These are phyloP conservation scores for Spirogloea muscicola DNA, from an alignment of 139 green algal genomes.

Conservation along the genomic window DNA sequence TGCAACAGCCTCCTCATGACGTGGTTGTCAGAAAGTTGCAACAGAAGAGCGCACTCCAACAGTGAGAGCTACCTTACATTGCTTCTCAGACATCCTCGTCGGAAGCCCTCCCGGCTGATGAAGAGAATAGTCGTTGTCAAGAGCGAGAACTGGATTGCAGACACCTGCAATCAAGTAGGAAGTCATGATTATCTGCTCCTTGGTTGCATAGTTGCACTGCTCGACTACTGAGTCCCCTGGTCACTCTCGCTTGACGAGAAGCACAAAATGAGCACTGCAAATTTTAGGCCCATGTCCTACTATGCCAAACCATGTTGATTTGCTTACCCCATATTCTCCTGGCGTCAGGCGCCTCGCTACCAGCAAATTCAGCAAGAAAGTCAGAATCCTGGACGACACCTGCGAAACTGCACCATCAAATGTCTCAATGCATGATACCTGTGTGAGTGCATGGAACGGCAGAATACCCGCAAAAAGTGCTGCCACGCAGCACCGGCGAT, in stretches of 20 bases:
- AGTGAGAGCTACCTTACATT: not conserved
- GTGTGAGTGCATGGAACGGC: no score
- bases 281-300: not conserved
- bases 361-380: constrained; percentile 78
- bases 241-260: not conserved
- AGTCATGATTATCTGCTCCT: not conserved
- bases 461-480: no score
- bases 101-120: constrained; percentile 78
- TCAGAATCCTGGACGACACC: constrained; percentile 68
- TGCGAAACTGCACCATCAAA: constrained; percentile 69
- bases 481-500: no score
- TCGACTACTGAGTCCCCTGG: not conserved
- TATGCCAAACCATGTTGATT: not conserved
- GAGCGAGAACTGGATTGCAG: constrained; percentile 82
- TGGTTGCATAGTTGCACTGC: not conserved
- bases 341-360: constrained; percentile 66
- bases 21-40: not conserved
- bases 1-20: no score
- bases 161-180: constrained; percentile 11
- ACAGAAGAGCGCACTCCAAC: not conserved
- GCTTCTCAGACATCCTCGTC: constrained; percentile 70
- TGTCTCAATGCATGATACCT: not conserved
- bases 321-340: constrained; percentile 71
- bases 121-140: constrained; percentile 84
- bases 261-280: not conserved